These are phyloP conservation scores for Aspergillus novoparasiticus DNA, from an alignment of 2,329 filamentous ascomycete genomes.

Conservation along the genomic window DNA sequence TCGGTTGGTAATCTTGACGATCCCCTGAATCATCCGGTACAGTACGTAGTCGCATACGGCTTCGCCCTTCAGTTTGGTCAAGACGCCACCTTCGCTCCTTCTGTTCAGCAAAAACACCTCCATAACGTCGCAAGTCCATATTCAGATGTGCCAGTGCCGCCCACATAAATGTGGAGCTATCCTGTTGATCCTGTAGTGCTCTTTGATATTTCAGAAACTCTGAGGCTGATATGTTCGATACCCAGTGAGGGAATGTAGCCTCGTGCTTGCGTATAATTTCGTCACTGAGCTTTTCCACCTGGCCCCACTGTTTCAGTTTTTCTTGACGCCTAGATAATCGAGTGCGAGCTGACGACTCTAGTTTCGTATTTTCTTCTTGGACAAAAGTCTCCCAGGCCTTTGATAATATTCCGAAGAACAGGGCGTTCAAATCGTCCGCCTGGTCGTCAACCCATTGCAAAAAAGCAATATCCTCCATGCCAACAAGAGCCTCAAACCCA, in stretches of 20 bases:
- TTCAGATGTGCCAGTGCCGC: constrained; percentile 78
- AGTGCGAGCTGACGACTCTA: constrained; percentile 71
- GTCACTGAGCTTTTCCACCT: constrained; percentile 68
- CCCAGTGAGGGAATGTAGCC: constrained; percentile 84
- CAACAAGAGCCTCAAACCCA: constrained; percentile 81
- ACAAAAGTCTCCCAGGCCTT: constrained; percentile 90
- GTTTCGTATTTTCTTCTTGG: constrained; percentile 75
- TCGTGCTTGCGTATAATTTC: constrained; percentile 80
- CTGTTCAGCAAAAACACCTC: constrained; percentile 74
- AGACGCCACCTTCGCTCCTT: constrained; percentile 79
- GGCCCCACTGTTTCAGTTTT: constrained; percentile 76
- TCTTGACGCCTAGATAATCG: constrained; percentile 78
- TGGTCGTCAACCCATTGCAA: constrained; percentile 85
- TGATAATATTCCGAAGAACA: constrained; percentile 81
- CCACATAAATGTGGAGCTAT: constrained; percentile 77
- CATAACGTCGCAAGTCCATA: constrained; percentile 74
- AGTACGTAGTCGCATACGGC: constrained; percentile 88
- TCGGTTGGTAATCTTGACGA: constrained; percentile 79
- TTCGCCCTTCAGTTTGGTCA: constrained; percentile 91
- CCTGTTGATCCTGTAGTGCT: constrained; percentile 87
- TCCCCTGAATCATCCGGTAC: constrained; percentile 73
- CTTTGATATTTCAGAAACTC: constrained; percentile 92
- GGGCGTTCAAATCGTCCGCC: constrained; percentile 72
- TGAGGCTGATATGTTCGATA: constrained; percentile 90
- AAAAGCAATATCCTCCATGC: constrained; percentile 87